Conservation (phyloP, 345 rosid species). For the Citrus cavaleriei region DNA sequence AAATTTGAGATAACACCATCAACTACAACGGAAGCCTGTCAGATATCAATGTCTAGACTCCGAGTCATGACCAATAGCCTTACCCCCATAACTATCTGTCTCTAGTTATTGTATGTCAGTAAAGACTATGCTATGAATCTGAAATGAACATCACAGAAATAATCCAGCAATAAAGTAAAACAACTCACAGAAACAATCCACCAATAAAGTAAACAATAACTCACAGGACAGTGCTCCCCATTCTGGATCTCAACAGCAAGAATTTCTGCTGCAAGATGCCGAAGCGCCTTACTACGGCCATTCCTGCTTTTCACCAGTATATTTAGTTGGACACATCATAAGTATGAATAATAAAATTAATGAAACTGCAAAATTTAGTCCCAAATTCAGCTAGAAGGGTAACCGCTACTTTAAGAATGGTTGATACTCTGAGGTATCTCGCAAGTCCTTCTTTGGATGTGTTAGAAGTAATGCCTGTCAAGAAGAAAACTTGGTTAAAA, state of each 20-base stretch:
- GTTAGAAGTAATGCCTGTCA: constrained; percentile 69
- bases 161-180: neutral
- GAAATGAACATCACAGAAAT: neutral
- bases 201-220: constrained; percentile 1
- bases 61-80: neutral
- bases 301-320: constrained; percentile 40
- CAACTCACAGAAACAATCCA: too few relatives aligned
- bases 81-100: neutral
- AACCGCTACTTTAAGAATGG: constrained; percentile 68
- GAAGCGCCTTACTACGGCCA: constrained; percentile 58
- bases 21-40: neutral
- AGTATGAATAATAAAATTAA: neutral
- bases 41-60: neutral
- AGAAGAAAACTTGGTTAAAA: constrained; percentile 8
- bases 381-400: neutral
- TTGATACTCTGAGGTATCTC: constrained; percentile 78
- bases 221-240: constrained; percentile 97
- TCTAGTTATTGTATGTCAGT: neutral
- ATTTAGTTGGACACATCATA: neutral
- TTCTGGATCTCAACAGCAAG: constrained; percentile 82
- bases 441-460: constrained; percentile 77
- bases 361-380: neutral
- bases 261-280: constrained; percentile 78
- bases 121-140: neutral
- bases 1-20: neutral